phyloP scores from a whole-genome alignment of 1,139 yeast species.

The Diutina scorzettiae region DNA sequence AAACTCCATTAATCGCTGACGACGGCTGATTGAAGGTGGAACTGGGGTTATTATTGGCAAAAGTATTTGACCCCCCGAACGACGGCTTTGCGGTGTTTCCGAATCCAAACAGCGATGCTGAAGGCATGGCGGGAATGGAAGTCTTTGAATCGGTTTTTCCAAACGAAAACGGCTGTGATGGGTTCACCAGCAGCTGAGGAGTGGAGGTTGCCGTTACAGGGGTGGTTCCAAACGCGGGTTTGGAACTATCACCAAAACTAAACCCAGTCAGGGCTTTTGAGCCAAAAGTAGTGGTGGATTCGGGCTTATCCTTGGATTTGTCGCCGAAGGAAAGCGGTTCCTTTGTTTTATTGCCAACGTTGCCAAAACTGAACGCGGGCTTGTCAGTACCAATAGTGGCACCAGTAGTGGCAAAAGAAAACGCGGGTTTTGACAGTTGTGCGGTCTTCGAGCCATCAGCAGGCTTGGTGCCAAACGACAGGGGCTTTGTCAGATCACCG shows the following conservation, averaged over 20 bases:
- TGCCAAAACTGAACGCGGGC: slow-evolving; percentile 1
- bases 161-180: not conserved
- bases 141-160: not conserved
- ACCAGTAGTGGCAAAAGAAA: not conserved
- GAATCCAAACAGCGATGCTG: not conserved
- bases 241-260: not conserved
- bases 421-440: not conserved
- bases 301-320: not conserved
- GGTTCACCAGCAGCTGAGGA: not conserved
- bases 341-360: not conserved
- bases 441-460: too few relatives aligned
- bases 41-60: too few relatives aligned
- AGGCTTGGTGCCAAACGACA: too few relatives aligned
- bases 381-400: not conserved
- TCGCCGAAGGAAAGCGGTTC: not conserved
- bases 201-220: not conserved
- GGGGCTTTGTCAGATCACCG: too few relatives aligned
- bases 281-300: not conserved
- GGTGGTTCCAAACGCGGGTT: not conserved
- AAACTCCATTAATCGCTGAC: not conserved
- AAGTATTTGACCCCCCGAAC: not conserved
- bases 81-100: not conserved
- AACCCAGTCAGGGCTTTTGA: not conserved
- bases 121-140: not conserved
- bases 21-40: not conserved